These are phyloP conservation scores for Aurifilum marmelostoma DNA, from an alignment of 2,329 filamentous ascomycete species.

Conservation along the genomic window DNA sequence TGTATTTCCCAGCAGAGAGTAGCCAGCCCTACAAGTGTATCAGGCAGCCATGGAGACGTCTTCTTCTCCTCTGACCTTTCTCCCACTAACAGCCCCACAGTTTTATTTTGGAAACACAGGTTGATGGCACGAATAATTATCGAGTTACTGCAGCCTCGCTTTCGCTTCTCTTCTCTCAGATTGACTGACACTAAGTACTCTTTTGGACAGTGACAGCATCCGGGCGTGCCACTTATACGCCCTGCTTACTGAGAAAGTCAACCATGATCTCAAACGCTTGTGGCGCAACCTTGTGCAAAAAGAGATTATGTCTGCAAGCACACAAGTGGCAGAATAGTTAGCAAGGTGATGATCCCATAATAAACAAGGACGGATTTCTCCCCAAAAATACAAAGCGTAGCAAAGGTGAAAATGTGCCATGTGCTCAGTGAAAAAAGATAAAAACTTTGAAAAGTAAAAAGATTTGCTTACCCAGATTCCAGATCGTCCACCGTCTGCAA, in stretches of 20 bases:
- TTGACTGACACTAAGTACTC: not conserved
- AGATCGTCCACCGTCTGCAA: slow-evolving; percentile 37
- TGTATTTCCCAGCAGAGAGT: no score
- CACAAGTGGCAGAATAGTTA: not conserved
- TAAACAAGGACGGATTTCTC: no score
- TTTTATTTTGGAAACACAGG: not conserved
- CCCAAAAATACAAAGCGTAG: no score
- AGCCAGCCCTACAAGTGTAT: no score
- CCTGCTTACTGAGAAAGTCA: slow-evolving; percentile 32
- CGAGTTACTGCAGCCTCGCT: no score
- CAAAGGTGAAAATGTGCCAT: not conserved
- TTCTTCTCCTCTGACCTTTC: no score
- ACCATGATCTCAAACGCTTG: slow-evolving; percentile 35
- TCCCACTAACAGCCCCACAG: no score
- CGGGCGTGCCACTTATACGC: not conserved
- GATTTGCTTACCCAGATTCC: slow-evolving; percentile 35
- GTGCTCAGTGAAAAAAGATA: not conserved
- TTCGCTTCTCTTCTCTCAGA: not conserved
- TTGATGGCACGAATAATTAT: no score
- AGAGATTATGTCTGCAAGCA: slow-evolving; percentile 35
- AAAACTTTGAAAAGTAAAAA: no score
- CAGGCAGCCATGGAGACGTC: no score
- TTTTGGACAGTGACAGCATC: not conserved
- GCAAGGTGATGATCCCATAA: not conserved
- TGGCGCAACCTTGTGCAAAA: slow-evolving; percentile 36